Conservation (phyloP, 192 early-diverging fungal genomes). For the Rhizoclosmatium sp. region DNA sequence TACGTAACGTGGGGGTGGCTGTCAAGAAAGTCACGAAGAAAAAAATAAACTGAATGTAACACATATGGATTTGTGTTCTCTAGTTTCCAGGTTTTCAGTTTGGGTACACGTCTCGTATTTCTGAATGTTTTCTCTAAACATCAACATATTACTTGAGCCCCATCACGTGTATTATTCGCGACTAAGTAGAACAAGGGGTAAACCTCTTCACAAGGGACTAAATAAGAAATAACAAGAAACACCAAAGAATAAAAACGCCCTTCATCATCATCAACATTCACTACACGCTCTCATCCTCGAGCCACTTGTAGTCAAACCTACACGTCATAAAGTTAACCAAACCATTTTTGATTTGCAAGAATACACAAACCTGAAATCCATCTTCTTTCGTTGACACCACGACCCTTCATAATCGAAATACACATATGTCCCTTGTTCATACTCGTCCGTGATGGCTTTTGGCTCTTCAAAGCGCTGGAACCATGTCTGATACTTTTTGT, state of each 20-base stretch:
- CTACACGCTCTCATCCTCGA: constrained; percentile 71
- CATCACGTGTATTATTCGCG: background rate
- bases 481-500: constrained; percentile 98
- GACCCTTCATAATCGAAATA: constrained; percentile 98
- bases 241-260: background rate
- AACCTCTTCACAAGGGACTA: constrained; percentile 4
- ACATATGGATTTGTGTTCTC: too few relatives aligned
- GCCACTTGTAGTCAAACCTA: constrained; percentile 88
- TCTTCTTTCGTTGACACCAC: constrained; percentile 97
- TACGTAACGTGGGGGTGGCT: too few relatives aligned
- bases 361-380: constrained; percentile 79
- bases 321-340: background rate
- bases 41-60: too few relatives aligned
- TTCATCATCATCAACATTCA: background rate
- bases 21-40: too few relatives aligned
- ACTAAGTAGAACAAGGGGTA: background rate
- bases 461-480: constrained; percentile 99
- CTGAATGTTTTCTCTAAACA: too few relatives aligned
- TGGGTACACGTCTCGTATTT: too few relatives aligned
- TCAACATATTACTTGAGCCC: background rate
- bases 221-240: background rate
- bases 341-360: background rate
- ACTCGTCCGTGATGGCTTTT: constrained; percentile 93
- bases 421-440: constrained; percentile 97
- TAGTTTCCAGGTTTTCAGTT: too few relatives aligned